Base-by-base conservation (phyloP, 306 rosid species). In the Pachyrhizus erosus region DNA sequence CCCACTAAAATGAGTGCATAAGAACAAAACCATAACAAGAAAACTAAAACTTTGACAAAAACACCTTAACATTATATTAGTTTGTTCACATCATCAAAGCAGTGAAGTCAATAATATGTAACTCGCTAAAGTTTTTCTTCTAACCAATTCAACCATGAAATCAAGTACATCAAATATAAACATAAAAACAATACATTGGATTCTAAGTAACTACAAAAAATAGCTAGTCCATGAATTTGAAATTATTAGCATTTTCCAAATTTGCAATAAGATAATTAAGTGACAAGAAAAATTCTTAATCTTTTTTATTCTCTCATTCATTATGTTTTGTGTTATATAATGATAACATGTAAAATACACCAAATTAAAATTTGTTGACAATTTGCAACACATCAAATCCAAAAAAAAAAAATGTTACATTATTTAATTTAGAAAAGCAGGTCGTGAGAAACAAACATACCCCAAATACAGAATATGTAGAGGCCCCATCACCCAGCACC, bases 391-490 rank as follows among this genome's bases (percentile, higher is more conserved):
- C 75, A 69, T 61, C 77, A 79, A 58, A 21, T 70, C 69, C 33
- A 2, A 34, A 2, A 10, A 61, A 7, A 54, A 62, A 49, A 40
- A 17, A 42, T 23, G 49, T 34, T 29, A 61, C 33, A 42, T 34
- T 29, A 60, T 40, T 66, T 18, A 72, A 57, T 76, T 60, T 49
- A 3, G 15, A 39, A 54, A 20, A 43, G 2, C 18, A 79, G 18
- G 43, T 7, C 0, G 34, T 4, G 27, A 52, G 62, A 73, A 84
- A 26, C 82, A 78, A 84, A 21, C 83, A 80, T 91, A 96, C 99
- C 90, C 89, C 99, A 9, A 90, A 96, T 85, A 96, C 99, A 5
- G 99, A 96, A 87, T 88, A 96, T 0, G 93, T 93, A 48, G 96
- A 92, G 58, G 91, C 91, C 68, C 97, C 99, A 83, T 96, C 99